Evolutionary conservation across 176 grass and related monocot species (phyloP).

Genomic region (Oryza meyeriana): DNA sequence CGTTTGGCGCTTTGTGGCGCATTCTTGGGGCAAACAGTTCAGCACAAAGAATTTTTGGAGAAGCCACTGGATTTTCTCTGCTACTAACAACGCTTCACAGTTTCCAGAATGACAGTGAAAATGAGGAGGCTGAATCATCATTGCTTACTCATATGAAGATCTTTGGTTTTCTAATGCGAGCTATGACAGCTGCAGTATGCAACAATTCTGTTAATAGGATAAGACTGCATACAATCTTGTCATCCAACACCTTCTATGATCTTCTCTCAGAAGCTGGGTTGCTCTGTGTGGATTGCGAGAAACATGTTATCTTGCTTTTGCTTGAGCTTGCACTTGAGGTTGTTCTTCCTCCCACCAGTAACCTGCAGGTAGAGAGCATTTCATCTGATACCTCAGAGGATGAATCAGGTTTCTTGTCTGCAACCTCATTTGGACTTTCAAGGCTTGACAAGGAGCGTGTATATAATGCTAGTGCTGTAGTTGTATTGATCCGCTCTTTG

Average conservation of each 20-base stretch:
- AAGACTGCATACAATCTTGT: constrained; percentile 81
- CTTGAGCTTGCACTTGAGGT: constrained; percentile 99
- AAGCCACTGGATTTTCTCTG: constrained; percentile 98
- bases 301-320: constrained; percentile 88
- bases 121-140: constrained; percentile 43
- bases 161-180: constrained; percentile 85
- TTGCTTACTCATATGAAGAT: constrained; percentile 70
- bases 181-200: constrained; percentile 85
- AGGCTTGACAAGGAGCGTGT: constrained; percentile 75
- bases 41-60: constrained; percentile 90
- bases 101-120: constrained; percentile 68
- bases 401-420: constrained; percentile 62
- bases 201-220: constrained; percentile 91
- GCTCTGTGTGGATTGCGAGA: constrained; percentile 92
- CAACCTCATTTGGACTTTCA: constrained; percentile 69
- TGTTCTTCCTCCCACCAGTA: constrained; percentile 74
- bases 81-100: constrained; percentile 81
- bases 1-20: constrained; percentile 91
- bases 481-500: constrained; percentile 74
- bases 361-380: constrained; percentile 53
- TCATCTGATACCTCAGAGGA: constrained; percentile 52
- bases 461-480: constrained; percentile 92
- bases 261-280: constrained; percentile 90
- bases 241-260: constrained; percentile 92
- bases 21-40: constrained; percentile 85